A percentile compares a stretch with the other conserved stretches of the same genome.
Conservation (phyloP, 1,139 yeast genomes). For the Candida mesenterica region DNA sequence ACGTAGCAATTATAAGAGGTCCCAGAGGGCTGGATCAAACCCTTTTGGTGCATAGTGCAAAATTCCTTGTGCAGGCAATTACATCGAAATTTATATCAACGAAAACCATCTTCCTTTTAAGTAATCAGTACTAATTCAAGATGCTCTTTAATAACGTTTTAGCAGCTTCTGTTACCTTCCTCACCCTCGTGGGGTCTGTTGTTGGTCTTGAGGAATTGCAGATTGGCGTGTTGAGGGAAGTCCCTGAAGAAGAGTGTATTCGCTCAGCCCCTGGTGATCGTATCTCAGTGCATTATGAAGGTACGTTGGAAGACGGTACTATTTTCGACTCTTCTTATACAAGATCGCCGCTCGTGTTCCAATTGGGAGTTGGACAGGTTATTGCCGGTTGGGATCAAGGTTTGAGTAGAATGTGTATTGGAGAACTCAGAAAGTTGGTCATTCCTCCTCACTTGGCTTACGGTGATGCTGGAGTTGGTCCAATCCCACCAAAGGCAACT, state of each 20-base stretch:
- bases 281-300: slow-evolving; percentile 74
- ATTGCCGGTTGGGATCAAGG: slow-evolving; percentile 92
- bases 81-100: too few species aligned
- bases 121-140: slow-evolving; percentile 6
- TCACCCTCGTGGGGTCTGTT: slow-evolving; percentile 4
- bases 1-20: neutral
- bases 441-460: slow-evolving; percentile 80
- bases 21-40: too few species aligned
- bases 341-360: slow-evolving; percentile 67
- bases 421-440: slow-evolving; percentile 74
- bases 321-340: slow-evolving; percentile 72
- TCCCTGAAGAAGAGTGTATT: slow-evolving; percentile 51
- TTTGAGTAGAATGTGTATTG: slow-evolving; percentile 69
- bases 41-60: too few species aligned
- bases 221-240: slow-evolving; percentile 38
- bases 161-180: slow-evolving; percentile 1
- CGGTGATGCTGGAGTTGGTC: slow-evolving; percentile 75
- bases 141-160: slow-evolving; percentile 13
- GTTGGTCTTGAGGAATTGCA: slow-evolving; percentile 15
- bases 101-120: too few species aligned
- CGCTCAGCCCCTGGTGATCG: slow-evolving; percentile 61
- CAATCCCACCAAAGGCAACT: slow-evolving; percentile 74
- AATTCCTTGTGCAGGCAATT: too few species aligned
- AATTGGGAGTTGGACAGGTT: slow-evolving; percentile 73
- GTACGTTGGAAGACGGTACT: slow-evolving; percentile 63